phyloP scores from a whole-genome alignment of 331 rosid species.

The Erythrophleum ivorense region DNA sequence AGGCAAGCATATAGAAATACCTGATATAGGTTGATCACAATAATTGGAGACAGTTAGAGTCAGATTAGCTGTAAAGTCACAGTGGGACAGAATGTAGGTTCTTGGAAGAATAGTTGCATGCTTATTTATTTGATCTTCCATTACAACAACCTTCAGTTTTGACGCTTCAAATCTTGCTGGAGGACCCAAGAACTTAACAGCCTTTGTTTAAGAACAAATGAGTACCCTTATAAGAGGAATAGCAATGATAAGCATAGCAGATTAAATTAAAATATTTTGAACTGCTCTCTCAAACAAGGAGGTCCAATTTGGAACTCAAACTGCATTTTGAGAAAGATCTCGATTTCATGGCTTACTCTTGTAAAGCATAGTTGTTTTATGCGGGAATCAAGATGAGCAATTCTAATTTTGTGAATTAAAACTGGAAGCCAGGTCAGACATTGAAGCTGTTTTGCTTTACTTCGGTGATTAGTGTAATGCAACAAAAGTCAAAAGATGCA shows the following conservation, averaged over 20 bases:
- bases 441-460: conserved; percentile 12
- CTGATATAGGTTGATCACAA: conserved; percentile 89
- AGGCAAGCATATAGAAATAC: conserved; percentile 42
- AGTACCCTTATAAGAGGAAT: conserved; percentile 11
- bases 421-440: conserved; percentile 3
- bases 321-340: background rate
- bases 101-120: conserved; percentile 77
- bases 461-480: background rate
- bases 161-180: conserved; percentile 87
- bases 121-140: conserved; percentile 60
- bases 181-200: conserved; percentile 80
- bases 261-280: background rate
- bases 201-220: conserved; percentile 50
- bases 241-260: conserved; percentile 16
- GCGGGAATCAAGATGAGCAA: conserved; percentile 26
- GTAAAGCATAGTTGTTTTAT: background rate
- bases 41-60: conserved; percentile 81
- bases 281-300: conserved; percentile 12
- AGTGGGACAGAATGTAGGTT: conserved; percentile 91
- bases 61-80: conserved; percentile 94
- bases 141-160: conserved; percentile 75
- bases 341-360: conserved; percentile 3
- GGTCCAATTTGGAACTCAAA: conserved; percentile 7
- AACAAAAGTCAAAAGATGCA: conserved; percentile 28
- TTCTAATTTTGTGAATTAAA: conserved; percentile 10